A percentile compares a stretch with the other conserved stretches of the same genome.
Evolutionary conservation across 2,329 filamentous ascomycete genomes (phyloP).

Genomic region (Colletotrichum sp.): DNA sequence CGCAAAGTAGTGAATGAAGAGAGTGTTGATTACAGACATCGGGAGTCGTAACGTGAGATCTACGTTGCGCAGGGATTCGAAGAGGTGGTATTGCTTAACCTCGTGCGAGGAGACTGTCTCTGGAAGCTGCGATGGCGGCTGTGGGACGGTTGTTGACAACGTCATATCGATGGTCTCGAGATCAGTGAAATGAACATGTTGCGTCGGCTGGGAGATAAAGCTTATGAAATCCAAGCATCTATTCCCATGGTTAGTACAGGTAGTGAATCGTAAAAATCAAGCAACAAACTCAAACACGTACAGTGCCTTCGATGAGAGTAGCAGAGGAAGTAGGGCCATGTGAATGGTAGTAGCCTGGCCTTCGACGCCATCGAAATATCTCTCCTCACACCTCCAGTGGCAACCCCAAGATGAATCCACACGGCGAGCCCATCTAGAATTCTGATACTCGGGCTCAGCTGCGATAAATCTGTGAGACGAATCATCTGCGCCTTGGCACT

Average conservation of each 20-base stretch:
- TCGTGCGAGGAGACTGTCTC: not conserved
- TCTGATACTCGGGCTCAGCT: not conserved
- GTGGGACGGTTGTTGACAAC: not conserved
- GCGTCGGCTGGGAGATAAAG: not conserved
- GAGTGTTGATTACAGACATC: not conserved
- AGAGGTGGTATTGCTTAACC: not conserved
- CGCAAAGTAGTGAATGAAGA: not conserved
- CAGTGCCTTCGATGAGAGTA: not conserved
- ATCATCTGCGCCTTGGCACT: not conserved
- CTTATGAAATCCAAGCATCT: not conserved
- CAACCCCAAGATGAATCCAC: not conserved
- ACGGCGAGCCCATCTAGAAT: not conserved
- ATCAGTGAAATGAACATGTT: not conserved
- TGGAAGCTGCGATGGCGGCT: not conserved
- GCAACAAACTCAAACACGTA: not conserved
- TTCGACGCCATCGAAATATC: not conserved
- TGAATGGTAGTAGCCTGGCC: not conserved
- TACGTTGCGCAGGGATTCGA: not conserved
- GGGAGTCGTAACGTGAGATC: not conserved
- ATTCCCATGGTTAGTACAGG: fast-evolving
- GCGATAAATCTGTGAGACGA: not conserved
- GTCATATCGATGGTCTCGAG: not conserved
- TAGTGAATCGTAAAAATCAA: fast-evolving
- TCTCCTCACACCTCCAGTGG: not conserved
- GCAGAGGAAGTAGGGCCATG: not conserved